Base-by-base conservation (phyloP, 371 early-diverging fungal species). In the Mucor saturninus region DNA sequence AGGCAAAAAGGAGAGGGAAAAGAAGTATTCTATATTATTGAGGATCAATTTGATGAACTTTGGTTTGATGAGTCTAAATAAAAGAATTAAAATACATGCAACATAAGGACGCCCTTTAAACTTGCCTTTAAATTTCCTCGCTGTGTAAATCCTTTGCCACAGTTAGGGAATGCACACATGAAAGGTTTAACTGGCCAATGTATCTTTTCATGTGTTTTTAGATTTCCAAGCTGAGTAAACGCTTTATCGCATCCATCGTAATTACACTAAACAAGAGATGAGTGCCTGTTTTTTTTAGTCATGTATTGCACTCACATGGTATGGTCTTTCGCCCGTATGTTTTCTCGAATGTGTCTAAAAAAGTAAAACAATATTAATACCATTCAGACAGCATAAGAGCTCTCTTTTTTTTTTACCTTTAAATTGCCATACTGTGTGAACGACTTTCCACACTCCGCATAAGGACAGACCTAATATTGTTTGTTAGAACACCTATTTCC, bases 191-290 rank as follows among this genome's bases (percentile, higher is more conserved):
- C 91, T 11, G 84, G 84, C 40, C 86, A 84, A 69, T 91, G 91
- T 51, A 81, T 88, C 43, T 85, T 83, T 69, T 88, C 87, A 62
- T 93, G 93, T 5, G 92, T 91, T 64, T 89, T 90, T n/a, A 94
- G 79, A 62, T 93, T 91, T 1, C 92, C 92, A 5, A 87, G 80
- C 69, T 92, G 93, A 9, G 91, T 85, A 64, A 92, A 93, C 5
- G 88, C 75, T 71, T 89, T 89, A 62, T 71, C 80, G 65, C 93
- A 94, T 11, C 74, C 79, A 55, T 77, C 75, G 54, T 75, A 77
- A 7, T 66, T 56, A 49, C 88, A 87, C 76, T 83, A 54, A 49
- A 56, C 46, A 35, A 21, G 21, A 21, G 21, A 21, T 21, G 21
- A 21, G 43, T 29, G 38, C 49, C 21, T 49, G 35, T 40, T 42